Evolutionary conservation across 768 basidiomycete species (phyloP), one percentile per base, ranked within the genome.

Genomic region (Daedalea quercina): DNA sequence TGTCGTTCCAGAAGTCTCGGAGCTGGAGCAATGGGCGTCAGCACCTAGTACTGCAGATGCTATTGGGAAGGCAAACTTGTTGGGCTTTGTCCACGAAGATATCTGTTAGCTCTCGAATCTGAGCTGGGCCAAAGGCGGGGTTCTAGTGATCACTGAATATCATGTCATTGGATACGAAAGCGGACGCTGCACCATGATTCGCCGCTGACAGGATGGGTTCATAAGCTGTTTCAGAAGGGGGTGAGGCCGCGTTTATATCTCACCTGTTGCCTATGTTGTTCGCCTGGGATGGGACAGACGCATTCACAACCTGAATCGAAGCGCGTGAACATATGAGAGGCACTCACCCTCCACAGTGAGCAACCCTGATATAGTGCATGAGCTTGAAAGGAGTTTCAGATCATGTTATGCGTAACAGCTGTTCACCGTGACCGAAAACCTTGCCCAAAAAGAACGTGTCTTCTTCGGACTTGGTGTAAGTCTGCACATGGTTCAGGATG

Each of bases 41-140:
- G 9, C 20, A 15, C n/a, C n/a, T n/a, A 9, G 9, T 37, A 13
- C 41, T 2, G n/a, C 35, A 17, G 6, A n/a, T 25, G 3, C 13
- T 0, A 19, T 33, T 0, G 17, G 46, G 12, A 3, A 24, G 28
- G 11, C 47, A 19, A 61, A 79, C 83, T 63, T 77, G 65, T 0
- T 73, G 58, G 0, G 83, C 67, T 63, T 84, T 85, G 1, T 76
- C 72, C 2, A 82, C 55, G 55, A 86, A 84, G 8, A 80, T 78
- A 13, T 72, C 72, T 0, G 81, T 81, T 13, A 85, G 60, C 43
- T 76, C 78, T 3, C 82, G 71, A 28, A 86, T 73, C 57, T 85
- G 82, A 1, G 73, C 65, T 1, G 74, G 71, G 2, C 84, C 82
- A 58, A 87, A 87, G 0, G 83, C 83, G 17, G 84, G 84, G 55